Evolutionary conservation across 2,329 filamentous ascomycete species (phyloP).

Genomic region (Trichoderma arundinaceum): DNA sequence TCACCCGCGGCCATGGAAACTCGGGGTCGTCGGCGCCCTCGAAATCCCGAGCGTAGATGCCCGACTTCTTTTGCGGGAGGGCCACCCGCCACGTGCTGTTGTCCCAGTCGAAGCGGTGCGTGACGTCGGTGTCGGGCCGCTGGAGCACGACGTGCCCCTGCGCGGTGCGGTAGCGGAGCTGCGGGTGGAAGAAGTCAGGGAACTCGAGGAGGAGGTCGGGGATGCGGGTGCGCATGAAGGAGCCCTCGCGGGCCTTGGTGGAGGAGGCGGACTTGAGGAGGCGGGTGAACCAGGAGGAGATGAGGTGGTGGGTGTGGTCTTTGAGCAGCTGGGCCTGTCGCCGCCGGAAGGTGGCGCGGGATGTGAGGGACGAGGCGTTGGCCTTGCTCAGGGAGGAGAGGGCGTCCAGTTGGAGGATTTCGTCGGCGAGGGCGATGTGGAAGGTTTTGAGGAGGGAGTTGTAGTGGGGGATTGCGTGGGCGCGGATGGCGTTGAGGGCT

Average conservation of each 20-base stretch:
- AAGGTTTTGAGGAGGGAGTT: constrained; percentile 37
- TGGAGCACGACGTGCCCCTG: constrained; percentile 42
- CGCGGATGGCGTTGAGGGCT: constrained; percentile 48
- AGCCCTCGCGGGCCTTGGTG: constrained; percentile 35
- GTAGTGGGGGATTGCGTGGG: constrained; percentile 50
- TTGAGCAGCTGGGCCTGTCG: constrained; percentile 41
- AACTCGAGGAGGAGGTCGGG: constrained; percentile 46
- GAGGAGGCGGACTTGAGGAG: constrained; percentile 40
- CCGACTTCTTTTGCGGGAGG: constrained; percentile 39
- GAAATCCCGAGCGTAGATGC: constrained; percentile 29
- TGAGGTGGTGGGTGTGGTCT: constrained; percentile 44
- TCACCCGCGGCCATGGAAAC: constrained; percentile 38
- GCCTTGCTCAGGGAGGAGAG: constrained; percentile 5
- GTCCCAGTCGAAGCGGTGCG: constrained; percentile 37
- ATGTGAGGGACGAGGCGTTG: constrained; percentile 20
- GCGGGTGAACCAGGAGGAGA: constrained; percentile 39
- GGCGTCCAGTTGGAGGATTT: constrained; percentile 42
- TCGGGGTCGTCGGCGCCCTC: constrained; percentile 33
- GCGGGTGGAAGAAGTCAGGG: constrained; percentile 42
- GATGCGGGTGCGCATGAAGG: constrained; percentile 36
- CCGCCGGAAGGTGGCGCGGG: constrained; percentile 38
- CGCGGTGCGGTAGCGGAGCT: constrained; percentile 43
- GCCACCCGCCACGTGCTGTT: constrained; percentile 35
- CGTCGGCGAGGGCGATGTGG: constrained; percentile 41
- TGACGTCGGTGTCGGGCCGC: constrained; percentile 34